Percentiles rank a stretch among this genome's conserved stretches.
Conservation (phyloP, 768 basidiomycete species). For the Leccinum variicolor region DNA sequence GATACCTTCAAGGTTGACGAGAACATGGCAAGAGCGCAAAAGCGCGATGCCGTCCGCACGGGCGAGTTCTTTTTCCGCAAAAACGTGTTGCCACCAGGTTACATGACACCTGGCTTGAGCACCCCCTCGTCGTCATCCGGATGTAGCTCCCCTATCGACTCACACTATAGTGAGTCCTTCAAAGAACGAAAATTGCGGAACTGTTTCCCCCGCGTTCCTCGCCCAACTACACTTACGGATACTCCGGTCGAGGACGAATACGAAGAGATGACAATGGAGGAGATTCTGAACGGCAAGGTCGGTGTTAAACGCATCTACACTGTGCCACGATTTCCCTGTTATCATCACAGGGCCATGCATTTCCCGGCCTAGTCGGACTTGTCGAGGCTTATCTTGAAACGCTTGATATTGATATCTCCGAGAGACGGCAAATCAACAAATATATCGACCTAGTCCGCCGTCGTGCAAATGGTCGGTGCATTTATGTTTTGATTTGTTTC, state of each 20-base stretch:
- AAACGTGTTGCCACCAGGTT: conserved; percentile 64
- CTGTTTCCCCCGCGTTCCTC: conserved; percentile 56
- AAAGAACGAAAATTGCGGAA: conserved; percentile 71
- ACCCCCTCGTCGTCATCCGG: conserved; percentile 42
- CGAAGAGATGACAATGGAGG: conserved; percentile 87
- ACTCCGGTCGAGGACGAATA: conserved; percentile 76
- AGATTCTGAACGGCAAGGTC: conserved; percentile 94
- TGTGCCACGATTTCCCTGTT: neutral
- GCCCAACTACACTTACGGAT: conserved; percentile 50
- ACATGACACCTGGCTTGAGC: conserved; percentile 36
- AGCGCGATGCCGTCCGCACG: conserved; percentile 68
- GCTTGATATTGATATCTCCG: conserved; percentile 66
- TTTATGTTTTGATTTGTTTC: neutral
- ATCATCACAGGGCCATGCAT: conserved; percentile 48
- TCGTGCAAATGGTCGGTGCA: conserved; percentile 70
- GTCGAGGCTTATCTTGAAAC: conserved; percentile 84
- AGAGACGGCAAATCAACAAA: conserved; percentile 58
- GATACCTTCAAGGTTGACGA: conserved; percentile 74
- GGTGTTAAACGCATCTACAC: conserved; percentile 12
- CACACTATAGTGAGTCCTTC: conserved; percentile 30
- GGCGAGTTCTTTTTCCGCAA: conserved; percentile 90
- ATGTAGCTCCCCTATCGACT: conserved; percentile 34
- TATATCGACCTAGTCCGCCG: conserved; percentile 79
- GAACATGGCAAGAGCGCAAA: conserved; percentile 92
- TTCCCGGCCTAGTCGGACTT: conserved; percentile 79